Conservation (phyloP, 352 stramenopile genomes). For the Phytophthora fragariaefolia region DNA sequence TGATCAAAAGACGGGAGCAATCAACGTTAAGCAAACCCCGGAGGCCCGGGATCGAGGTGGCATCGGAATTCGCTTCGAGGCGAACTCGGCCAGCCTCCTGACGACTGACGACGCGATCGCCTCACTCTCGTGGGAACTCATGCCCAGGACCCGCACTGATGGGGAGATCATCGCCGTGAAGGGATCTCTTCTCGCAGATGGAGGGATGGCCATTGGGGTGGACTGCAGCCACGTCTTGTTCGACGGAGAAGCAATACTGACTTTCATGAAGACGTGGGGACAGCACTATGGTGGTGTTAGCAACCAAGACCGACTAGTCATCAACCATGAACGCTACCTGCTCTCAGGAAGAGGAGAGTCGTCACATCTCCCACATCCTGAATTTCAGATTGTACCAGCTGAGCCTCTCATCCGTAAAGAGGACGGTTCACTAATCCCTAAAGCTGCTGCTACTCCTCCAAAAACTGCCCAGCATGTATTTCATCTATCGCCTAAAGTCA, state of each 20-base stretch:
- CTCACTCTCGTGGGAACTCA: conserved; percentile 42
- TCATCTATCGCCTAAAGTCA: conserved; percentile 41
- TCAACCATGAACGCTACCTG: conserved; percentile 54
- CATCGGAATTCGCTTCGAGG: conserved; percentile 43
- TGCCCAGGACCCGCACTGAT: conserved; percentile 25
- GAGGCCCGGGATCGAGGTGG: conserved; percentile 22
- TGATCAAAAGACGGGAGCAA: conserved; percentile 32
- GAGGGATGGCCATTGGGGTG: conserved; percentile 52
- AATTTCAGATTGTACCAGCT: conserved; percentile 37
- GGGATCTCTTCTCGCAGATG: conserved; percentile 51
- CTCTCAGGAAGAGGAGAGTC: conserved; percentile 27
- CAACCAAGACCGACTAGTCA: conserved; percentile 28
- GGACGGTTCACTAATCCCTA: conserved; percentile 30
- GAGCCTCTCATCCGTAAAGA: conserved; percentile 26
- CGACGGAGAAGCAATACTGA: conserved; percentile 61
- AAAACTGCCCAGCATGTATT: conserved; percentile 49
- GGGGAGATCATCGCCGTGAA: conserved; percentile 46
- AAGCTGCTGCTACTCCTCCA: conserved; percentile 22
- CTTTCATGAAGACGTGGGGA: conserved; percentile 61
- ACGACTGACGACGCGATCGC: conserved; percentile 42
- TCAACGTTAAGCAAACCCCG: conserved; percentile 42
- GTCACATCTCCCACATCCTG: conserved; percentile 38
- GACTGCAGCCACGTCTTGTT: conserved; percentile 54
- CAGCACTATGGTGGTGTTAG: conserved; percentile 45
- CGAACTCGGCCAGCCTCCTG: conserved; percentile 6